Base-by-base conservation (phyloP, 2,329 filamentous ascomycete genomes). In the Cordyceps sp. region DNA sequence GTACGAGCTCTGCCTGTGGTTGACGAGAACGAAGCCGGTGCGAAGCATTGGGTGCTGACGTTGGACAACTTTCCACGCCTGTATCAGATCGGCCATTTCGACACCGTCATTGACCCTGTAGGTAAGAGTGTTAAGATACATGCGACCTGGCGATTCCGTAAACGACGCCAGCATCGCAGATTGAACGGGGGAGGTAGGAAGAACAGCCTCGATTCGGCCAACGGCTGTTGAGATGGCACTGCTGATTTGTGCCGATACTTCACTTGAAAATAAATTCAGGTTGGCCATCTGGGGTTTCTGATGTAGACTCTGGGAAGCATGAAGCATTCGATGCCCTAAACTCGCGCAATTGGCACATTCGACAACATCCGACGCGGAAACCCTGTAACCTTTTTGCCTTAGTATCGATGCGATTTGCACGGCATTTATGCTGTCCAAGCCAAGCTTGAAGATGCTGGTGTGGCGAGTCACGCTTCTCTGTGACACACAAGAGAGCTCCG, bases 391-490 rank as follows among this genome's bases (percentile, higher is more conserved):
- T 14, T 64, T 45, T 25, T 62, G 66, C 14, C 78, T 71, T 13
- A 94, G 58, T 18, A 64, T 57, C 2, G 71, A 65, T 1, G 84
- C 81, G 9, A 93, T 62, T 45, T 93, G 85, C 5, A 77, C 66
- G 1, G 84, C 81, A 37, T 79, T 86, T 45, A 96, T 90, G 48
- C 86, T 94, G 52, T 94, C 86, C 4, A 94, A 59, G 0, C 88
- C 88, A n/a, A 93, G 68, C 36, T 79, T 74, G 44, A 88, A 93
- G 30, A 96, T 83, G 0, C 81, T 84, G 0, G 73, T 83, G 9
- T 66, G 48, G 10, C 62, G 63, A 4, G 48, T 44, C 29, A 93
- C 75, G 0, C 55, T 57, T 0, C 59, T 44, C 2, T 48, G 34
- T 0, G 66, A 48, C 5, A 66, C 52, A 2, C 61, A 56, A 1